phyloP scores from a whole-genome alignment of 352 stramenopile genomes.

The Globisporangium heterothallicum region DNA sequence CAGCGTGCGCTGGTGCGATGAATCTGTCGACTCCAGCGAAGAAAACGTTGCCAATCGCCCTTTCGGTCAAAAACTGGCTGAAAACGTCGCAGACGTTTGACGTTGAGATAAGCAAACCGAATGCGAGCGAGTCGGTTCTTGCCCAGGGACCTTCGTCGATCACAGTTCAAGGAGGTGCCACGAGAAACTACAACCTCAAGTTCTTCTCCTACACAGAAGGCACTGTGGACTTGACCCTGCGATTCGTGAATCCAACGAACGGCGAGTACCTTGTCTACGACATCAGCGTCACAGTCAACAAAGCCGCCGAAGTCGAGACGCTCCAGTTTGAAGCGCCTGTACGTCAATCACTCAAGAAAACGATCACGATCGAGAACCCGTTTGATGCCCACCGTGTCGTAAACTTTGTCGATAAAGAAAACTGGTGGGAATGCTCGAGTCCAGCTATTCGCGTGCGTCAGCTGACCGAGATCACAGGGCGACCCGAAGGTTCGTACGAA shows the following conservation, averaged over 20 bases:
- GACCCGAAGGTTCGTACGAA: conserved; percentile 81
- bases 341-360: conserved; percentile 71
- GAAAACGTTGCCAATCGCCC: conserved; percentile 55
- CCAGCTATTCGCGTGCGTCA: conserved; percentile 65
- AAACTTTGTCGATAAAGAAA: conserved; percentile 47
- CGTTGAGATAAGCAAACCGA: conserved; percentile 55
- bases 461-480: conserved; percentile 61
- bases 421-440: conserved; percentile 83
- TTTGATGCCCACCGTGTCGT: conserved; percentile 47
- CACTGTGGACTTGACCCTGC: conserved; percentile 39
- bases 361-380: conserved; percentile 90
- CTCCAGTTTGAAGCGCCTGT: conserved; percentile 82
- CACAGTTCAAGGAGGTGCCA: conserved; percentile 46
- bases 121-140: conserved; percentile 35
- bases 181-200: conserved; percentile 79
- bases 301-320: conserved; percentile 65
- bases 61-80: conserved; percentile 89
- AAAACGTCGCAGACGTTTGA: conserved; percentile 67
- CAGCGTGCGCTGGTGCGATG: conserved; percentile 32
- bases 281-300: conserved; percentile 45
- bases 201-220: conserved; percentile 89
- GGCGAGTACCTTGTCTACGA: conserved; percentile 85
- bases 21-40: conserved; percentile 70
- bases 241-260: conserved; percentile 75
- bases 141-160: conserved; percentile 66